These are phyloP conservation scores for Myotisia sp. DNA, from an alignment of 2,329 filamentous ascomycete genomes.

Conservation along the genomic window DNA sequence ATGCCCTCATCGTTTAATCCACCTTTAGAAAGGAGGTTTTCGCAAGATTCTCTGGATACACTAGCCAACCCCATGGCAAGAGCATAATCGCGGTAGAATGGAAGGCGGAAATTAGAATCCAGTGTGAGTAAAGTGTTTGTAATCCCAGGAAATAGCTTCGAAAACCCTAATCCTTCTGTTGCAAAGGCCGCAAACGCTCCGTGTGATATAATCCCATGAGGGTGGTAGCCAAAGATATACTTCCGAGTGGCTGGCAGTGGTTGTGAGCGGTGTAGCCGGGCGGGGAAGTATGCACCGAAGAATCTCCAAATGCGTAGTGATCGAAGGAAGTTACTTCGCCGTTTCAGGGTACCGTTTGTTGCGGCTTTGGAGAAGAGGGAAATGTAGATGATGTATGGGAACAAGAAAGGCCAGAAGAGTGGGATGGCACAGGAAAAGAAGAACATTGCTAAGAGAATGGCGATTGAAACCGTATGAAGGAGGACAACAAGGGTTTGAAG, in stretches of 20 bases:
- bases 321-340: constrained; percentile 62
- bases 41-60: constrained; percentile 81
- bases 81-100: constrained; percentile 89
- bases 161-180: constrained; percentile 79
- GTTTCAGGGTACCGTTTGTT: constrained; percentile 58
- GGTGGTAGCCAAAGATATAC: constrained; percentile 95
- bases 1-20: constrained; percentile 66
- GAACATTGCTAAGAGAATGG: constrained; percentile 60
- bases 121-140: constrained; percentile 86
- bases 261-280: constrained; percentile 70
- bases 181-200: constrained; percentile 88
- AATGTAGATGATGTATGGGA: constrained; percentile 71
- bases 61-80: constrained; percentile 74
- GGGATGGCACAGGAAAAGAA: constrained; percentile 86
- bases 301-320: constrained; percentile 66
- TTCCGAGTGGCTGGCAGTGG: constrained; percentile 67
- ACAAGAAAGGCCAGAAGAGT: constrained; percentile 66
- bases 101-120: constrained; percentile 90
- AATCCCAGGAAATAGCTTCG: constrained; percentile 80
- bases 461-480: constrained; percentile 57
- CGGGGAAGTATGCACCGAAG: constrained; percentile 87
- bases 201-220: constrained; percentile 92
- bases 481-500: constrained; percentile 67
- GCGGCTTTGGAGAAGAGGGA: constrained; percentile 60
- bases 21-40: constrained; percentile 70